Conservation (phyloP, 371 early-diverging fungal genomes). For the Amoeboaphelidium protococcarum region DNA sequence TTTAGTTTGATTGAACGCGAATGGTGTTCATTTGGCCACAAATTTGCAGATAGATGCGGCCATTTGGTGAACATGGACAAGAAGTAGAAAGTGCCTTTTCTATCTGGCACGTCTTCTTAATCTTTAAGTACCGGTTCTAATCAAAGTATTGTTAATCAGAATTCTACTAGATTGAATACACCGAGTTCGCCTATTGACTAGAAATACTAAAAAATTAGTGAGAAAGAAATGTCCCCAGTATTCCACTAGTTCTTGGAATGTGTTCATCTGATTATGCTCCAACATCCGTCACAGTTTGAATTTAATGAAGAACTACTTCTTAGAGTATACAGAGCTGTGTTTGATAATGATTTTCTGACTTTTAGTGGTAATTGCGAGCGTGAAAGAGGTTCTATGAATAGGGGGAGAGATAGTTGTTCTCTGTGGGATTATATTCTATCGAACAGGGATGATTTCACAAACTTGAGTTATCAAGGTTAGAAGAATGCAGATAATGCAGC, state of each 20-base stretch:
- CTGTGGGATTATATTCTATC: conserved; percentile 3
- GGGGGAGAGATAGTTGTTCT: conserved; percentile 10
- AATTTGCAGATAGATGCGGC: conserved; percentile 73
- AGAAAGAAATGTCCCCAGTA: conserved; percentile 64
- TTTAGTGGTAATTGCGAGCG: conserved; percentile 66
- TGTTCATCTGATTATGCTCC: conserved; percentile 61
- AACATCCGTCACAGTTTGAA: conserved; percentile 69
- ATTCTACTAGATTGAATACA: no score
- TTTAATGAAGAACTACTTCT: conserved; percentile 56
- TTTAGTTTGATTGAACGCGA: conserved; percentile 76
- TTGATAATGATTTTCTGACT: conserved; percentile 74
- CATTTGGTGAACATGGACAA: conserved; percentile 31
- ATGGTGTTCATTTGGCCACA: conserved; percentile 86
- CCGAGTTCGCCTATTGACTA: not conserved
- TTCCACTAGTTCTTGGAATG: conserved; percentile 89
- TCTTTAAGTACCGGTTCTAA: no score
- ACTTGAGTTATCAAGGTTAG: no score
- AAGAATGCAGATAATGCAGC: no score
- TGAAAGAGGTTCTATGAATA: conserved; percentile 21
- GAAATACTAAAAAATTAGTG: not conserved
- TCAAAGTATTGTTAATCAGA: no score
- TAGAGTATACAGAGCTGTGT: conserved; percentile 48
- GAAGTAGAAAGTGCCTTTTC: conserved; percentile 28
- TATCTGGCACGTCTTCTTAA: conserved; percentile 4
- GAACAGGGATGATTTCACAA: no score